A percentile compares a stretch with the other conserved stretches of the same genome.
phyloP scores from a whole-genome alignment of 164 flowering plant genomes.

The Chimonanthus salicifolius region DNA sequence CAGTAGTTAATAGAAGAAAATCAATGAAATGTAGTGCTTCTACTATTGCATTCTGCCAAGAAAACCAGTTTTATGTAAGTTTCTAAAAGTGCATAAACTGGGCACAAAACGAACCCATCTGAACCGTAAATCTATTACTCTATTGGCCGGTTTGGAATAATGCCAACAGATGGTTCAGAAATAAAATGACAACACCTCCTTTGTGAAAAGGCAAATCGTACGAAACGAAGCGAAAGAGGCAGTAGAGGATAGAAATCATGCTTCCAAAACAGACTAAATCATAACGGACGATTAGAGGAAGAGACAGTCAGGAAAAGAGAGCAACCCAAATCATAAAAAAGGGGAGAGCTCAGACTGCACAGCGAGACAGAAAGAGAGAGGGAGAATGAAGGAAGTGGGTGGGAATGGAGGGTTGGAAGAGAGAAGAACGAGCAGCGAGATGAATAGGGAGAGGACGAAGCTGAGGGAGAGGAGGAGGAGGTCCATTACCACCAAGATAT shows the following conservation, averaged over 20 bases:
- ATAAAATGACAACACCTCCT: neutral
- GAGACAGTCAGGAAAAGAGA: neutral
- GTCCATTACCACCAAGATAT: constrained; percentile 48
- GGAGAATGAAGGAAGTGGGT: neutral
- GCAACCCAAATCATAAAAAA: neutral
- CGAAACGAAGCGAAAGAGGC: neutral
- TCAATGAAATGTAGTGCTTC: too few species aligned
- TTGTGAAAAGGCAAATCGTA: neutral
- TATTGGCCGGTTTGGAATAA: too few species aligned
- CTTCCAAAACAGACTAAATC: neutral
- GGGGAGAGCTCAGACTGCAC: neutral
- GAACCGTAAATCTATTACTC: neutral
- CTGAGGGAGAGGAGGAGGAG: constrained; percentile 51
- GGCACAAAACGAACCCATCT: neutral
- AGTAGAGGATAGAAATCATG: neutral
- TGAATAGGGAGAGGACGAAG: constrained; percentile 48
- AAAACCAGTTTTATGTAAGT: too few species aligned
- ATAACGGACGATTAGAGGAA: too few species aligned
- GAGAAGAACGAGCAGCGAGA: constrained; percentile 24
- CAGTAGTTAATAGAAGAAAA: too few species aligned
- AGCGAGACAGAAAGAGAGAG: neutral
- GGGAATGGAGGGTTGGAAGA: neutral
- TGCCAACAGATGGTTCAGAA: neutral
- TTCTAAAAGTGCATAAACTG: too few species aligned
- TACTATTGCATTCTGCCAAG: too few species aligned